Evolutionary conservation across 2,329 filamentous ascomycete genomes (phyloP).

Genomic region (Xylariomycetidae sp.): DNA sequence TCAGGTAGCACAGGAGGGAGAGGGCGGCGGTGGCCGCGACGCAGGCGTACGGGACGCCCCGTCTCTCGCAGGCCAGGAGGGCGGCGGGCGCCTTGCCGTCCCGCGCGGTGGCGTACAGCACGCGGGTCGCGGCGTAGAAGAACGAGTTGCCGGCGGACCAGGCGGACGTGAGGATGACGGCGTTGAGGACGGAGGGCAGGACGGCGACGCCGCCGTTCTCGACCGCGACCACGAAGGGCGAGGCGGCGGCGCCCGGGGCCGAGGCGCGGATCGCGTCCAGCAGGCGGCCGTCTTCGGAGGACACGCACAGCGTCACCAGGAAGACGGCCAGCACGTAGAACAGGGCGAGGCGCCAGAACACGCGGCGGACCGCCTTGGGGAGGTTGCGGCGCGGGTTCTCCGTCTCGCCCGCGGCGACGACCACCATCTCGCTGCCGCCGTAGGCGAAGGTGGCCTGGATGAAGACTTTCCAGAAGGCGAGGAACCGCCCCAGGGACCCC

Average conservation of each 20-base stretch:
- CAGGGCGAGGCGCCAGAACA: slow-evolving; percentile 60
- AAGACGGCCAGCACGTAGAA: slow-evolving; percentile 64
- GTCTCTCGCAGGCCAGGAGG: slow-evolving; percentile 44
- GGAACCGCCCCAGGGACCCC: slow-evolving; percentile 34
- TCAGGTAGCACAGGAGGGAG: slow-evolving; percentile 58
- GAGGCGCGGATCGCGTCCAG: slow-evolving; percentile 23
- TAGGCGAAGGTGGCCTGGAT: slow-evolving; percentile 43
- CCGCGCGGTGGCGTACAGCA: slow-evolving; percentile 35
- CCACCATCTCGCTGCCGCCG: slow-evolving; percentile 38
- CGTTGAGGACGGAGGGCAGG: slow-evolving; percentile 62
- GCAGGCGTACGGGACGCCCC: slow-evolving; percentile 52
- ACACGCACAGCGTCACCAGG: slow-evolving; percentile 29
- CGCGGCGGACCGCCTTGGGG: slow-evolving; percentile 59
- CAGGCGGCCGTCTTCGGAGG: slow-evolving; percentile 26
- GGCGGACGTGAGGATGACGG: slow-evolving; percentile 47
- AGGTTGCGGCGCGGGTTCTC: slow-evolving; percentile 56
- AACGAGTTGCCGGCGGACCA: slow-evolving; percentile 29
- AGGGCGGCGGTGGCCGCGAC: slow-evolving; percentile 56
- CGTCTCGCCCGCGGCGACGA: slow-evolving; percentile 49
- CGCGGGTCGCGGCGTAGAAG: slow-evolving; percentile 27
- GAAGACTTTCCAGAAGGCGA: slow-evolving; percentile 39
- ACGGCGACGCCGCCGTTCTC: slow-evolving; percentile 53
- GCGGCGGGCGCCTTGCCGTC: slow-evolving; percentile 46
- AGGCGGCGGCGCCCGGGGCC: slow-evolving; percentile 26
- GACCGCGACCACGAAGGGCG: slow-evolving; percentile 62